Evolutionary conservation across 176 grass and related monocot species (phyloP), one percentile per base, ranked within the genome.

Genomic region (Aegilops speltoides): DNA sequence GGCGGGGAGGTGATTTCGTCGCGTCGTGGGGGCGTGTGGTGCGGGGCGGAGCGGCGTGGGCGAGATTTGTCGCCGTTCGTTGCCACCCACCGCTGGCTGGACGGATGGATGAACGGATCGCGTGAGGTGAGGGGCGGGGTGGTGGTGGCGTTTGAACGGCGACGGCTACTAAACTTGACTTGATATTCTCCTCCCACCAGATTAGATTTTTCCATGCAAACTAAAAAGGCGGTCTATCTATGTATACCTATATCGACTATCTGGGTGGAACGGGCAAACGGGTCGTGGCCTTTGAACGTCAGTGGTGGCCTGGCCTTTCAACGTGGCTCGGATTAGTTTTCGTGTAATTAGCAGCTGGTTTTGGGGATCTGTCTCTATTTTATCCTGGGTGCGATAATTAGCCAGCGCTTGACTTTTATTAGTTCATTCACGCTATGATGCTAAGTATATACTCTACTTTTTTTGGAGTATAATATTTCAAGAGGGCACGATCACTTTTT

Each of bases 61-160:
- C 41, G n/a, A 48, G 72, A n/a, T 43, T 76, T 76, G 73, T 29
- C 73, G 43, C 9, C 1, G 6, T 6, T 17, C 15, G 6, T 16
- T n/a, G 50, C 10, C 52, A 29, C 26, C 32, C 52, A 29, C 25
- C 31, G 41, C 52, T 33, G 31, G 31, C n/a, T n/a, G 33, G 34
- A 69, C 33, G 54, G 28, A 31, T 64, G 76, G 70, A n/a, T 43
- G 37, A 12, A 41, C 8, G 23, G 69, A 43, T 45, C 70, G 73
- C 79, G 61, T 65, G 81, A 64, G 78, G 65, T 65, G 87, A 36
- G 26, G 45, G 12, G 43, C 10, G 40, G 1, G 40, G 9, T 9
- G 81, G 73, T 64, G 77, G 52, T 72, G 81, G 7, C 22, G 82
- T 74, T 85, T 67, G 32, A 89, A 75, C 82, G 76, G 19, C 45